Base-by-base conservation (phyloP, 352 stramenopile genomes). In the Pythium brachiatum region DNA sequence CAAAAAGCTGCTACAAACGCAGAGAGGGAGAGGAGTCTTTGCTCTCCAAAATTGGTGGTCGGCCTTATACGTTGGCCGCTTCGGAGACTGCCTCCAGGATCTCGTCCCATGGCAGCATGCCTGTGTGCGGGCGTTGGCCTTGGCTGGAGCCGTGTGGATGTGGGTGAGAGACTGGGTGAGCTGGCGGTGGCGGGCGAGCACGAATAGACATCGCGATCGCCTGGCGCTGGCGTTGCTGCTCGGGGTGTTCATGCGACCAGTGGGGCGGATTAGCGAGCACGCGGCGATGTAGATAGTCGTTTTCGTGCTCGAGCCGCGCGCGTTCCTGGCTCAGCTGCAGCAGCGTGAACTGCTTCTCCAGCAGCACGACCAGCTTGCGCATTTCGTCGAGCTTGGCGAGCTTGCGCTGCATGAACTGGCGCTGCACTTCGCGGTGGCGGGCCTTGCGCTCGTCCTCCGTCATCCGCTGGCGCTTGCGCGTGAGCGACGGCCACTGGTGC, bases 401-500 rank as follows among this genome's bases (percentile, higher is more conserved):
- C 53, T 68, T 68, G 47, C 61, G 61, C 61, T 68, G 53, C 53
- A 68, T 68, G 36, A 68, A 68, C 46, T 62, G 61, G 27, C 61
- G 61, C 47, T 68, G 61, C 16, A 68, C 61, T 39, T 68, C 61
- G 25, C 61, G 61, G 39, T 68, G 61, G 61, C 61, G 61, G 1
- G 54, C 54, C 44, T 62, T 62, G 41, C 60, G 60, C 20, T 67
- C 60, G 29, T 67, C 60, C 25, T 67, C 60, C 18, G 52, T 57
- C 60, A 67, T 67, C 43, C 60, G 61, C 39, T 62, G 50, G 3
- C 60, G 50, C 60, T 66, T 66, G 51, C 60, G 60, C 16, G 38
- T 25, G 31, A 66, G 41, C 52, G 60, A 7, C 13, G 60, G 60
- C 60, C 60, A 66, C 52, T 55, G 53, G 60, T 9, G 3, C 9